Percentiles rank a stretch among this genome's conserved stretches.
These are phyloP conservation scores for Cystobasidium tubakii DNA, from an alignment of 768 basidiomycete species.

Conservation along the genomic window DNA sequence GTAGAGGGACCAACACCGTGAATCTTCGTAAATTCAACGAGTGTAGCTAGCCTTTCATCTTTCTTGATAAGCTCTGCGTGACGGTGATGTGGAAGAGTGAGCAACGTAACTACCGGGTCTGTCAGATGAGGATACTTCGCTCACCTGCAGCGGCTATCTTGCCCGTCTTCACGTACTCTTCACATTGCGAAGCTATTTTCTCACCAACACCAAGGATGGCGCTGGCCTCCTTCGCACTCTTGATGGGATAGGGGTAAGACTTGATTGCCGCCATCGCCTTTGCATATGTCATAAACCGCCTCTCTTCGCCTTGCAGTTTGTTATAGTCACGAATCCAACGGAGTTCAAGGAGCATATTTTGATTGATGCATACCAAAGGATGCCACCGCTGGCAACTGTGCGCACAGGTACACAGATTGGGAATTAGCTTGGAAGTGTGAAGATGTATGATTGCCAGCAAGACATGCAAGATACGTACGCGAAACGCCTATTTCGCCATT, in stretches of 20 bases:
- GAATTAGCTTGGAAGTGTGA: background rate
- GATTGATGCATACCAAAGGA: constrained; percentile 30
- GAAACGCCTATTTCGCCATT: constrained; percentile 32
- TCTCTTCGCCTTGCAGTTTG: constrained; percentile 44
- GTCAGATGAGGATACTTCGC: constrained; percentile 45
- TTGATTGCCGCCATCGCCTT: constrained; percentile 57
- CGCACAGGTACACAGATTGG: background rate
- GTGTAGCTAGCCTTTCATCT: constrained; percentile 57
- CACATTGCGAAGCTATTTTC: constrained; percentile 56
- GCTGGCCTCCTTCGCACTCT: constrained; percentile 45
- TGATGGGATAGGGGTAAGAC: constrained; percentile 50
- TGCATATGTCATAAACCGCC: constrained; percentile 66
- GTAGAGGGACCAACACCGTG: constrained; percentile 71
- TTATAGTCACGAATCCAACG: constrained; percentile 17
- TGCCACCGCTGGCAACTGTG: constrained; percentile 27
- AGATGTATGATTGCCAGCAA: background rate
- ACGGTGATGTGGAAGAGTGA: no score
- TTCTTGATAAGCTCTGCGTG: constrained; percentile 48
- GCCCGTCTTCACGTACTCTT: constrained; percentile 59
- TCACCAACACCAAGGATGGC: constrained; percentile 48
- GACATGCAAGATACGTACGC: constrained; percentile 11
- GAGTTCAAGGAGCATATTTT: constrained; percentile 38
- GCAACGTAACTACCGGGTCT: background rate
- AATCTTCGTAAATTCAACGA: constrained; percentile 60
- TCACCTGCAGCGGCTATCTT: constrained; percentile 60